phyloP scores from a whole-genome alignment of 2,329 filamentous ascomycete species.

The Hypoxylon sp. region DNA sequence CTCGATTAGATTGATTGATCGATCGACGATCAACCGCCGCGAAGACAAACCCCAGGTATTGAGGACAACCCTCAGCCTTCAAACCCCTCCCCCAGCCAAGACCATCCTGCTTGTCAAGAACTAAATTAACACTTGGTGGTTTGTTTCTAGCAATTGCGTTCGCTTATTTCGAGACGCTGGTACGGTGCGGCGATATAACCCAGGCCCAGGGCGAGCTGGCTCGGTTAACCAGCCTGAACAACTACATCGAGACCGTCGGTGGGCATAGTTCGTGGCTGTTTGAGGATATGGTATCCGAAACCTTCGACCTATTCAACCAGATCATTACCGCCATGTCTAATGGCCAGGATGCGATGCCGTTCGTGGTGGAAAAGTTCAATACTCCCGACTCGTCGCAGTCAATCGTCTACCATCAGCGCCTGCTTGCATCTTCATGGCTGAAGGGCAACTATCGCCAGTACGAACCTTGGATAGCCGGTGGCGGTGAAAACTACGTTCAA shows the following conservation, averaged over 20 bases:
- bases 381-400: constrained; percentile 73
- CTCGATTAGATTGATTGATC: constrained; percentile 34
- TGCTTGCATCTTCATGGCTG: constrained; percentile 87
- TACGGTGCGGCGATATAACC: constrained; percentile 73
- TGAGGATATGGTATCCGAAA: constrained; percentile 87
- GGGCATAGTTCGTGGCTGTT: constrained; percentile 78
- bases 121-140: constrained; percentile 30
- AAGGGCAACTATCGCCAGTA: constrained; percentile 79
- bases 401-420: constrained; percentile 87
- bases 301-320: constrained; percentile 74
- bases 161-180: constrained; percentile 89
- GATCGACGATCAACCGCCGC: constrained; percentile 32
- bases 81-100: background rate
- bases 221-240: constrained; percentile 78
- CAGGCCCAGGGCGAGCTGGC: constrained; percentile 77
- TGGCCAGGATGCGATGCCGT: constrained; percentile 65
- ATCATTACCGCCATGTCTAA: constrained; percentile 71
- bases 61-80: constrained; percentile 17
- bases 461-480: constrained; percentile 75
- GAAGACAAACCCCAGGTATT: constrained; percentile 19
- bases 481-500: constrained; percentile 70
- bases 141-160: constrained; percentile 82
- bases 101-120: constrained; percentile 1
- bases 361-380: constrained; percentile 79
- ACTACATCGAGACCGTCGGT: constrained; percentile 77